Evolutionary conservation across 2,329 filamentous ascomycete genomes (phyloP), one percentile per base, ranked within the genome.

Genomic region (Penicillium aurantiogriseum): DNA sequence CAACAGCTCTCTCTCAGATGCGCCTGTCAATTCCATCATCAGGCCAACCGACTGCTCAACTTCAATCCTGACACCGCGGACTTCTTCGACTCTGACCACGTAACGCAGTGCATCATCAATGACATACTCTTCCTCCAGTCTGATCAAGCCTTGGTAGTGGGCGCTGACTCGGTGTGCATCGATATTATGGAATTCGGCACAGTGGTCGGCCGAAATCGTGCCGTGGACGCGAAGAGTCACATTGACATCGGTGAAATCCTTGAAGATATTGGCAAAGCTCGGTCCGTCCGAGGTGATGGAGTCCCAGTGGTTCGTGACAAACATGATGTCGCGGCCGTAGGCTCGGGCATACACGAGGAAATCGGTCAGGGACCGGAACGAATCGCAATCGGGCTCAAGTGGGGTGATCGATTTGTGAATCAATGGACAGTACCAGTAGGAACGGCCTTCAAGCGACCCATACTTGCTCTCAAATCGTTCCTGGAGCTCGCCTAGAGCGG

Each of bases 371-470:
- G 23, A 51, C 25, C 4, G 13, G 23, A 55, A 29, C 5, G 45
- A 40, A 9, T 55, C 53, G 31, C 23, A 17, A 13, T 10, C 15
- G 8, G 21, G 36, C 19, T 35, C 29, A 4, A 55, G n/a, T 0
- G 39, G 46, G 23, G 38, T 27, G 17, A 17, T 21, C 11, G 39
- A 52, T 27, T 36, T 36, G 15, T 52, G 50, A 23, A 52, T 46
- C 40, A 52, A 35, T 21, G 50, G 50, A n/a, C 50, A 52, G 29
- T 33, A 36, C 21, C 19, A 25, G 50, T 52, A 36, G 40, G 40
- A 23, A 10, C 31, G 50, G 5, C 17, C 25, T 9, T 33, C 40
- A 5, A 52, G 21, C 0, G 5, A 9, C 2, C 50, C 50, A 17
- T 46, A 52, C 15, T 36, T 46, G 17, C 21, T 21, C 17, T 36